Evolutionary conservation across 768 basidiomycete genomes (phyloP), one percentile per base, ranked within the genome.

Genomic region (Russula compacta): DNA sequence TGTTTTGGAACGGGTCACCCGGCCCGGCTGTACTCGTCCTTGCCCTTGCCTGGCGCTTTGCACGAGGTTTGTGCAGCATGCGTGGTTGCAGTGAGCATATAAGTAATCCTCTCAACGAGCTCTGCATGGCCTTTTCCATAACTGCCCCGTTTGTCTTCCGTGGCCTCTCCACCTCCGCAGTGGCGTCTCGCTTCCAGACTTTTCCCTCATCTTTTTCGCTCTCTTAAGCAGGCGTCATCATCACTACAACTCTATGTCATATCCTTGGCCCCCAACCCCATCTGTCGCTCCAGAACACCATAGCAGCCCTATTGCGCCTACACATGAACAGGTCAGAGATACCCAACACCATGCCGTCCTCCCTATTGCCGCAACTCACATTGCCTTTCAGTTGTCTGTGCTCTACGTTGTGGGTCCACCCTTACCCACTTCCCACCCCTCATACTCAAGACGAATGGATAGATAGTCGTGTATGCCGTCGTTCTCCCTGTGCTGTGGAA

Each of bases 401-500:
- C 75, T 89, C 65, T 89, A 87, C 67, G 86, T 89, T 59, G 88
- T 89, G 73, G 67, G 86, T 55, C 38, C 39, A 12, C 51, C 21
- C 19, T 58, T 53, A 32, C 47, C 62, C 61, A 32, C 17, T 10
- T 42, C 15, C 24, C 42, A 17, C 29, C 50, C n/a, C 29, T 33
- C 44, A 19, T 24, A 21, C 60, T 53, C 69, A 48, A 49, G n/a
- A 17, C 43, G 44, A 36, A 43, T 53, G 46, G 33, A 47, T 48
- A 92, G 89, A 85, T 90, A 53, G 83, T 91, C 56, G 88, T 92
- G 53, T 92, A 86, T 77, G 82, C 87, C 53, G 89, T 93, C 60
- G 81, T 92, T 64, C 89, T 91, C 61, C 90, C 92, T 67, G 91
- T 88, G 46, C 79, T 91, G 65, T 93, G 91, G 91, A 88, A 86